Base-by-base conservation (phyloP, 768 basidiomycete species). In the Hygrophorus pudorinus region DNA sequence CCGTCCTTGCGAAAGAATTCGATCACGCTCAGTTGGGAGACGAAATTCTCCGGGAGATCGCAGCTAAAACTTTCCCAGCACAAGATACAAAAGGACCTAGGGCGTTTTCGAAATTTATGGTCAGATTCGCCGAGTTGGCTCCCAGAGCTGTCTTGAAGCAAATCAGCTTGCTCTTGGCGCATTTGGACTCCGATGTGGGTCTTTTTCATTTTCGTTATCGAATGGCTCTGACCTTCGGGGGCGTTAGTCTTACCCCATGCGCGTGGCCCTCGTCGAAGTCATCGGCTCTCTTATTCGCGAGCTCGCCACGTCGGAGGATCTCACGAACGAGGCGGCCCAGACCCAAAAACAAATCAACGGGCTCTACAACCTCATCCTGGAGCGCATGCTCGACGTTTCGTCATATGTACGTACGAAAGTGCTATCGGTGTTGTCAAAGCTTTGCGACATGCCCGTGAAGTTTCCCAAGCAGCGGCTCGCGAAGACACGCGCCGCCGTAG, bases 331-430 rank as follows among this genome's bases (percentile, higher is more conserved):
- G 43, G 55, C 61, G 31, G 58, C 67, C 38, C 72, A 76, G 53
- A 65, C 60, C 0, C 67, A 81, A 59, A 87, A 87, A 54, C 82
- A 92, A 56, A 77, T 96, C 57, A 77, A 76, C 48, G 73, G 71
- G 0, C 75, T 93, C 30, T 96, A 86, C 61, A 84, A 87, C 31
- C 71, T 87, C 12, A 77, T 99, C 24, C 74, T 87, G 38, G 85
- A 88, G 50, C 81, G 94, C n/a, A 80, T 81, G 45, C 74, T 93
- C 46, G 96, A 98, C 60, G 59, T 83, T 10, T 86, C 85, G 35
- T 84, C 84, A 39, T 98, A 92, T 60, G 94, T 99, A 27, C 83
- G 96, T 41, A 76, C 78, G 42, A 97, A 92, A 59, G 88, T 93
- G 18, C 73, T 97, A 36, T 60, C 71, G 6, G 87, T 86, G 1